These are phyloP conservation scores for Coemansia sp. DNA, from an alignment of 371 early-diverging fungal genomes.

Conservation along the genomic window DNA sequence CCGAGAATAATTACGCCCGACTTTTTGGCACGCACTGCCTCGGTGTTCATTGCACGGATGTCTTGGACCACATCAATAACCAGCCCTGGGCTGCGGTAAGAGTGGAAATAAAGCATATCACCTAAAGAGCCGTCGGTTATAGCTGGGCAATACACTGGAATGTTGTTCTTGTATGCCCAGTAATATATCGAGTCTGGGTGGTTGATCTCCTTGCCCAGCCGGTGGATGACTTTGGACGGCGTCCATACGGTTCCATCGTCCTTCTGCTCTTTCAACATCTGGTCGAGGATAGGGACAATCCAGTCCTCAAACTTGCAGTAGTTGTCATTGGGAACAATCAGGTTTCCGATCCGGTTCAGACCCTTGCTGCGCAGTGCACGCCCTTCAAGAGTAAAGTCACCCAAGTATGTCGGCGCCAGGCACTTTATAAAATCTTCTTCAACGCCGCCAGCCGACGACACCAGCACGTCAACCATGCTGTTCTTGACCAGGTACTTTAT, in stretches of 20 bases:
- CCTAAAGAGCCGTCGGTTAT: conserved; percentile 98
- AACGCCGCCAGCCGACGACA: conserved; percentile 97
- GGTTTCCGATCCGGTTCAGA: conserved; percentile 97
- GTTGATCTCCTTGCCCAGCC: conserved; percentile 95
- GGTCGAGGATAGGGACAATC: conserved; percentile 92
- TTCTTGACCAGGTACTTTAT: conserved; percentile 91
- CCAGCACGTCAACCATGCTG: conserved; percentile 89
- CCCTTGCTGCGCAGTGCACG: conserved; percentile 85
- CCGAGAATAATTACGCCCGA: conserved; percentile 98
- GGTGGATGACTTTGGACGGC: conserved; percentile 88
- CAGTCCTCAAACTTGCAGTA: conserved; percentile 99
- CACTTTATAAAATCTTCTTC: conserved; percentile 99
- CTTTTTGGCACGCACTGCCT: conserved; percentile 91
- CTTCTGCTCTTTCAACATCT: conserved; percentile 89
- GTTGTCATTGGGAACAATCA: conserved; percentile 98
- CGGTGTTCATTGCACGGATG: conserved; percentile 90
- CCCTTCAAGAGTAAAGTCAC: conserved; percentile 82
- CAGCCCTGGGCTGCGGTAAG: conserved; percentile 90
- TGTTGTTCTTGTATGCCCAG: conserved; percentile 96
- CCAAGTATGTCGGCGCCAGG: conserved; percentile 87
- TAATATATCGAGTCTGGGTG: conserved; percentile 95
- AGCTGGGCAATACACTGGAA: conserved; percentile 98
- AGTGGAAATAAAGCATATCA: conserved; percentile 99
- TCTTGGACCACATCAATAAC: conserved; percentile 96
- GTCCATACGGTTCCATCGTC: conserved; percentile 80